Evolutionary conservation across 2,329 filamentous ascomycete genomes (phyloP).

Genomic region (Neopestalotiopsis rosae): DNA sequence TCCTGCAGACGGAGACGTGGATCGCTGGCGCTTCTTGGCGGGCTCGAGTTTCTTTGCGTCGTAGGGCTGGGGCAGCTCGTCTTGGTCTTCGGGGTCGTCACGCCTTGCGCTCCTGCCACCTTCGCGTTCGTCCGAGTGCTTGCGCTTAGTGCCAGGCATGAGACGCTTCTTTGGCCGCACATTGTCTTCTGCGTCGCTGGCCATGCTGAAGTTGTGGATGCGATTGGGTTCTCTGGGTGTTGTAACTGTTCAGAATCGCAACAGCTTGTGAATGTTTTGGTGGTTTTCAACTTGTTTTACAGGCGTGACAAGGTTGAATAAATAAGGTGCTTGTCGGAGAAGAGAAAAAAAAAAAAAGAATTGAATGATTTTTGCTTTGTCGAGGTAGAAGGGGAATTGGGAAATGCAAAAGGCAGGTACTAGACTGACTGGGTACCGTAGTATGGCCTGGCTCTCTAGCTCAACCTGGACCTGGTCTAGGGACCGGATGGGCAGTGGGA

Average conservation of each 20-base stretch:
- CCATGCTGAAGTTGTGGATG: background rate
- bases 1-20: slow-evolving; percentile 48
- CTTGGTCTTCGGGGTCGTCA: slow-evolving; percentile 32
- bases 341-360: background rate
- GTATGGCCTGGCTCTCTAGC: background rate
- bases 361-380: background rate
- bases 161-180: slow-evolving; percentile 47
- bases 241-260: background rate
- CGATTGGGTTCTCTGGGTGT: background rate
- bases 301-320: background rate
- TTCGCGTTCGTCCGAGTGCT: slow-evolving; percentile 33
- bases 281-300: background rate
- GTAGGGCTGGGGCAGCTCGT: slow-evolving; percentile 64
- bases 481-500: background rate
- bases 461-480: background rate
- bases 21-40: slow-evolving; percentile 63
- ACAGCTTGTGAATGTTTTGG: background rate
- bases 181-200: slow-evolving; percentile 37
- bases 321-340: background rate
- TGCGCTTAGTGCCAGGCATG: slow-evolving; percentile 46
- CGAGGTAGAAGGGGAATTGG: background rate
- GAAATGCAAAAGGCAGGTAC: background rate
- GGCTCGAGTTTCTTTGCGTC: slow-evolving; percentile 63
- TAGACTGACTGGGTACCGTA: background rate
- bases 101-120: slow-evolving; percentile 35